These are phyloP conservation scores for Heterobasidion parviporum DNA, from an alignment of 1,284 basidiomycete genomes.

Conservation along the genomic window DNA sequence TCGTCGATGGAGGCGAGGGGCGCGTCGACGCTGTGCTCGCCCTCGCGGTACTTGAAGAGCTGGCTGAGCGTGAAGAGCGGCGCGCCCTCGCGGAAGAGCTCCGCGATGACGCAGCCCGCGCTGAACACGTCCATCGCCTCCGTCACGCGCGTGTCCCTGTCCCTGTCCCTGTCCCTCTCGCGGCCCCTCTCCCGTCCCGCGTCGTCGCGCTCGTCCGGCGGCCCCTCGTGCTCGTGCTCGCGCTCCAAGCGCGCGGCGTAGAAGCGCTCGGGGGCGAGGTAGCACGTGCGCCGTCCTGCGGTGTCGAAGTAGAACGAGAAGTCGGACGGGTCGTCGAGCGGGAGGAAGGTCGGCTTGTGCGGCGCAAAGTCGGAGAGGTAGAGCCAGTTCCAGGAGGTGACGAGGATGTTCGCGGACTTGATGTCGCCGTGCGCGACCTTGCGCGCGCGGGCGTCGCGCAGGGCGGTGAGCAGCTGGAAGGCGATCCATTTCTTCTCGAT, in stretches of 20 bases:
- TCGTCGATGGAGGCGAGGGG: conserved; percentile 79
- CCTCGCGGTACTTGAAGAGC: conserved; percentile 90
- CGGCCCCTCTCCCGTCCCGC: conserved; percentile 2
- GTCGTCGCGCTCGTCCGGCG: too few species aligned
- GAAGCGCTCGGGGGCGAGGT: conserved; percentile 95
- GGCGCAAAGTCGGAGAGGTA: conserved; percentile 96
- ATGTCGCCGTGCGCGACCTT: conserved; percentile 94
- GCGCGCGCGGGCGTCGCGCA: conserved; percentile 76
- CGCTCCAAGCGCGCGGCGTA: conserved; percentile 70
- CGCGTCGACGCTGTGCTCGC: conserved; percentile 72
- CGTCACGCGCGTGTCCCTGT: conserved; percentile 74
- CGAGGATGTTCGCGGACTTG: conserved; percentile 96
- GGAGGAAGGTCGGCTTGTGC: conserved; percentile 94
- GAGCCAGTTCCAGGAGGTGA: conserved; percentile 94
- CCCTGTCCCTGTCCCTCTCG: conserved; percentile 16
- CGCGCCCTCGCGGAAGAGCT: conserved; percentile 92
- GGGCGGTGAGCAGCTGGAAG: conserved; percentile 84
- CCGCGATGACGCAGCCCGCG: conserved; percentile 91
- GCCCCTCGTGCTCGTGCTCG: conserved; percentile 50
- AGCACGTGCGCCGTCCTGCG: conserved; percentile 88
- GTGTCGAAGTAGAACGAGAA: conserved; percentile 99
- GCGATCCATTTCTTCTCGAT: conserved; percentile 99
- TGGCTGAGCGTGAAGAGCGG: conserved; percentile 94
- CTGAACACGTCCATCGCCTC: conserved; percentile 99
- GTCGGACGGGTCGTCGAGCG: conserved; percentile 94